A percentile compares a stretch with the other conserved stretches of the same genome.
phyloP scores from a whole-genome alignment of 2,329 filamentous ascomycete species.

The Ophiosphaerella herpotricha region DNA sequence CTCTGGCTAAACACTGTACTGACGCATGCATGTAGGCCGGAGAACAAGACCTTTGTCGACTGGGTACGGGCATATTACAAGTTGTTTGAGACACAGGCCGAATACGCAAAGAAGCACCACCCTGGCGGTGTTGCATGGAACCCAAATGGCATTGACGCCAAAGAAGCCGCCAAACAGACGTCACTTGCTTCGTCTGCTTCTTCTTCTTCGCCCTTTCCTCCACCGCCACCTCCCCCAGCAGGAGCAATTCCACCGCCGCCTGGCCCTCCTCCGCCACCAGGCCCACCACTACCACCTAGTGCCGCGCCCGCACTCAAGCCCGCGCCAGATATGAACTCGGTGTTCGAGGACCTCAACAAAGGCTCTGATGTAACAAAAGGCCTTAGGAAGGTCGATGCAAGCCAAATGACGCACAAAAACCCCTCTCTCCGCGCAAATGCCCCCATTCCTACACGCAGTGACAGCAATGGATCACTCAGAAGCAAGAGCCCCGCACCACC shows the following conservation, averaged over 20 bases:
- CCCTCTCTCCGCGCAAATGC: slow-evolving; percentile 78
- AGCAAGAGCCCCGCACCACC: slow-evolving; percentile 86
- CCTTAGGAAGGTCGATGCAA: slow-evolving; percentile 90
- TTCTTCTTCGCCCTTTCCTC: slow-evolving; percentile 61
- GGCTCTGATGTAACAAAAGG: slow-evolving; percentile 86
- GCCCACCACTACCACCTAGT: slow-evolving; percentile 38
- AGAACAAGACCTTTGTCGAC: slow-evolving; percentile 73
- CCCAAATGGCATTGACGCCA: slow-evolving; percentile 71
- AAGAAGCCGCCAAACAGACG: slow-evolving; percentile 68
- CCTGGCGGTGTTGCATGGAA: slow-evolving; percentile 86
- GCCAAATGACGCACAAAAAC: slow-evolving; percentile 99
- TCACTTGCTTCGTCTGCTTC: slow-evolving; percentile 48
- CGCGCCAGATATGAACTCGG: slow-evolving; percentile 73
- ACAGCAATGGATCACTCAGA: slow-evolving; percentile 57
- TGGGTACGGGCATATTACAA: slow-evolving; percentile 94
- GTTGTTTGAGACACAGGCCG: slow-evolving; percentile 80
- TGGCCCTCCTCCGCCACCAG: slow-evolving; percentile 66
- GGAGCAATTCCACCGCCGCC: slow-evolving; percentile 67
- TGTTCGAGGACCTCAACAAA: slow-evolving; percentile 90
- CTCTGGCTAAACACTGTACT: too few species aligned
- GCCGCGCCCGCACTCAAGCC: slow-evolving; percentile 58
- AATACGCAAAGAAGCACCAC: slow-evolving; percentile 85
- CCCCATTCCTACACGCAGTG: slow-evolving; percentile 65
- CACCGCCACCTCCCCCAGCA: slow-evolving; percentile 63
- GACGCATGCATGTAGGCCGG: slow-evolving; percentile 43